Evolutionary conservation across 768 basidiomycete species (phyloP).

Genomic region (Sarcomyxa edulis): DNA sequence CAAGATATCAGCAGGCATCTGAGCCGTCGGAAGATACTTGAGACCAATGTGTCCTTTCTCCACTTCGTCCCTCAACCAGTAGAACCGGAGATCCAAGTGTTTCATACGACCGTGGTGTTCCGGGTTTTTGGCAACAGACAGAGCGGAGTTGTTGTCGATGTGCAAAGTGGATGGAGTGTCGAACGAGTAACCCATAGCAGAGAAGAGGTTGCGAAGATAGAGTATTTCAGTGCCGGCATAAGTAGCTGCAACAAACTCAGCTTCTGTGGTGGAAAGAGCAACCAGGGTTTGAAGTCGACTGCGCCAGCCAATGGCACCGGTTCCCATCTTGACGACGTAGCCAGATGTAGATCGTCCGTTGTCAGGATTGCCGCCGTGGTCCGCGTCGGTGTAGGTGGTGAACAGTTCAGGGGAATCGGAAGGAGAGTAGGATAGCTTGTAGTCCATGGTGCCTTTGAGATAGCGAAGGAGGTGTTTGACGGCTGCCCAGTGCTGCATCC

Average conservation of each 20-base stretch:
- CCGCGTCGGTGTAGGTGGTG: constrained; percentile 20
- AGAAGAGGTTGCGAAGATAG: constrained; percentile 24
- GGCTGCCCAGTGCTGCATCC: constrained; percentile 27
- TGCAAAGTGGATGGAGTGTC: constrained; percentile 17
- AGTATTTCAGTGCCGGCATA: constrained; percentile 24
- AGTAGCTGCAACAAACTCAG: constrained; percentile 31
- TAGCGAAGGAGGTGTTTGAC: constrained; percentile 29
- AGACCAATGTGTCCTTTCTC: constrained; percentile 9
- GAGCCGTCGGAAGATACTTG: constrained; percentile 10
- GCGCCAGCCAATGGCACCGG: constrained; percentile 30
- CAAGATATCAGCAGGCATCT: constrained; percentile 19
- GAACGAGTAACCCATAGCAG: constrained; percentile 16
- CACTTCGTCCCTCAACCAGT: constrained; percentile 19
- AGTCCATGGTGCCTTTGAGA: constrained; percentile 26
- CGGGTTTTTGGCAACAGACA: constrained; percentile 27
- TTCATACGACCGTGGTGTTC: constrained; percentile 27
- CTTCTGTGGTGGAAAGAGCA: constrained; percentile 31
- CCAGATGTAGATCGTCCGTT: constrained; percentile 30
- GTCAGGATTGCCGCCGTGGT: constrained; percentile 22
- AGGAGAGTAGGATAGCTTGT: constrained; percentile 14
- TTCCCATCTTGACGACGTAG: constrained; percentile 27
- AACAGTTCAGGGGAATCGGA: constrained; percentile 10
- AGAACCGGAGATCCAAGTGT: constrained; percentile 20
- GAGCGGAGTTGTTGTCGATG: constrained; percentile 31
- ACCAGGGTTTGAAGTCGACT: constrained; percentile 32